Conservation (phyloP, 2,329 filamentous ascomycete genomes). For the Apiospora marii region DNA sequence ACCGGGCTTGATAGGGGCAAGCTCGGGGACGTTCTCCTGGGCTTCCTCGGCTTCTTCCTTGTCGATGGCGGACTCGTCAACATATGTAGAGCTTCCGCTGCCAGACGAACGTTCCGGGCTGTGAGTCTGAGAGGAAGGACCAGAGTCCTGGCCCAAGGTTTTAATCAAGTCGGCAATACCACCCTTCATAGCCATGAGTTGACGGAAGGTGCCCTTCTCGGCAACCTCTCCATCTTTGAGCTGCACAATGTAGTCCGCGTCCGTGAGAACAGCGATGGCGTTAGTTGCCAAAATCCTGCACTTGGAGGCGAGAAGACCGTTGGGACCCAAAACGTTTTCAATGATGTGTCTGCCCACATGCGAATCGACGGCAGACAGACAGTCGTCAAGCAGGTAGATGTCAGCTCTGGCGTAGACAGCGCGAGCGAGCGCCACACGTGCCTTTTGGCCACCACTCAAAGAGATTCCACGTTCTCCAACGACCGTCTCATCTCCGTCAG, state of each 20-base stretch:
- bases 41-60: constrained; percentile 78
- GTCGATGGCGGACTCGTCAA: constrained; percentile 59
- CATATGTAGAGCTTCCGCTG: constrained; percentile 66
- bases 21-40: constrained; percentile 77
- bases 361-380: constrained; percentile 96
- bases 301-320: constrained; percentile 83
- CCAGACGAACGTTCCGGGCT: constrained; percentile 55
- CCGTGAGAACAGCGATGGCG: constrained; percentile 87
- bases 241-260: constrained; percentile 88
- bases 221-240: constrained; percentile 83
- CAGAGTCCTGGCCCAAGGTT: constrained; percentile 70
- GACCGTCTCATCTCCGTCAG: constrained; percentile 95
- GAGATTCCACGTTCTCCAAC: constrained; percentile 98
- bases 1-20: constrained; percentile 75
- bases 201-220: constrained; percentile 89
- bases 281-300: constrained; percentile 95
- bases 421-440: constrained; percentile 87
- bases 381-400: constrained; percentile 92
- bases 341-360: constrained; percentile 96
- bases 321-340: constrained; percentile 87
- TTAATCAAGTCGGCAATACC: constrained; percentile 86
- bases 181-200: constrained; percentile 93
- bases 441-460: constrained; percentile 94
- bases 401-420: constrained; percentile 98
- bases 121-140: constrained; percentile 44